Conservation (phyloP, 2,329 filamentous ascomycete species). For the Fusarium phyllophilum region DNA sequence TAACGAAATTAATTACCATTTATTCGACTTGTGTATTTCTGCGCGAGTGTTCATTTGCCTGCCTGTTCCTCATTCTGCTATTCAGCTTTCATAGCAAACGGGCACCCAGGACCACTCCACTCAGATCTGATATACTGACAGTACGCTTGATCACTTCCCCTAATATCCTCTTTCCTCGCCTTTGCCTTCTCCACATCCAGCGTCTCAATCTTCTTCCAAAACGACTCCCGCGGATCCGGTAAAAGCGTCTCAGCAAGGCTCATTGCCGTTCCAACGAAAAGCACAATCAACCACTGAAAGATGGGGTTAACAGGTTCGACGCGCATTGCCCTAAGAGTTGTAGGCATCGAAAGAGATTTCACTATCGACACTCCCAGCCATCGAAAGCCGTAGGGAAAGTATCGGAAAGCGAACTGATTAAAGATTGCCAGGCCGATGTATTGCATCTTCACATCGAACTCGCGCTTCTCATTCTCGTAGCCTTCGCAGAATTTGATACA, state of each 20-base stretch:
- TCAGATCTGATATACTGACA: neutral
- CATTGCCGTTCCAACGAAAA: neutral
- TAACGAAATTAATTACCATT: rapidly evolving
- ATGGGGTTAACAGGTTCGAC: neutral
- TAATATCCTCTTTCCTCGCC: neutral
- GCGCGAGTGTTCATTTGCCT: rapidly evolving
- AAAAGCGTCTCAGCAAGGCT: neutral
- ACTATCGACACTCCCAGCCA: neutral
- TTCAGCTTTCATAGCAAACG: neutral
- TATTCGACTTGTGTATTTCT: neutral
- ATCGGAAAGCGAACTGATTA: slow-evolving; percentile 1
- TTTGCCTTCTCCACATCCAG: neutral
- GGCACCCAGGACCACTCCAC: neutral
- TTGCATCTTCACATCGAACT: neutral
- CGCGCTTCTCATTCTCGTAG: neutral
- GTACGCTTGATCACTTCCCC: neutral
- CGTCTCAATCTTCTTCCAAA: slow-evolving; percentile 1
- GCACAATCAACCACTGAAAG: neutral
- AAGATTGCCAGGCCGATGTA: neutral
- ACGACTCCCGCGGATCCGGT: neutral
- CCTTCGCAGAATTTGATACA: neutral
- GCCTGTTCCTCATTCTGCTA: neutral
- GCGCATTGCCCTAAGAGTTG: neutral
- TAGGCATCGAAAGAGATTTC: neutral
- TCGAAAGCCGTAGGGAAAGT: neutral